phyloP scores from a whole-genome alignment of 129 eudicot species.

The Deinandra increscens region DNA sequence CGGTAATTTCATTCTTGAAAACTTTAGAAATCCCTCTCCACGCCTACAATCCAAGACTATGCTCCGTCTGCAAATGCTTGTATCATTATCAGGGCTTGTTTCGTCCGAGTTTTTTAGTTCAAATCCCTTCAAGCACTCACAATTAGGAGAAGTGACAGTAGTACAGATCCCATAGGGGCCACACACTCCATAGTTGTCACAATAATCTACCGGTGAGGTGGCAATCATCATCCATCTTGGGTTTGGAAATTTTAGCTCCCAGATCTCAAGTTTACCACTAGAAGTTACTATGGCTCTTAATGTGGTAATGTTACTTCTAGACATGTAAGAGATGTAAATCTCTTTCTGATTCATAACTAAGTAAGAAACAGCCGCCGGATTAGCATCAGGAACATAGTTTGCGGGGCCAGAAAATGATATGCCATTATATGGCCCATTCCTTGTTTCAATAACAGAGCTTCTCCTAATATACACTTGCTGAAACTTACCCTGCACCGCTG shows the following conservation, averaged over 20 bases:
- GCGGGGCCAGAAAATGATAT: conserved; percentile 1
- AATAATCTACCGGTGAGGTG: conserved; percentile 8
- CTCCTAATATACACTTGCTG: not conserved
- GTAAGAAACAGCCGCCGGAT: not conserved
- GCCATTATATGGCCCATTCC: conserved; percentile 22
- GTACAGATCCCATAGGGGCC: conserved; percentile 33
- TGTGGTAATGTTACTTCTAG: not conserved
- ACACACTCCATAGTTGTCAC: conserved; percentile 27
- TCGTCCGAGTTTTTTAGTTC: conserved; percentile 18
- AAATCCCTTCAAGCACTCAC: conserved; percentile 37
- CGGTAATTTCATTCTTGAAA: conserved; percentile 26
- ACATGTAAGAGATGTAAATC: not conserved
- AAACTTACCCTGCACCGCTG: conserved; percentile 9
- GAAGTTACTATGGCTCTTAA: conserved; percentile 14
- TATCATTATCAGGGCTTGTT: conserved; percentile 20
- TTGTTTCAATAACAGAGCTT: conserved; percentile 8
- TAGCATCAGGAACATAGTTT: not conserved
- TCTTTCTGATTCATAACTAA: conserved; percentile 10
- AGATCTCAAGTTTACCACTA: conserved; percentile 13
- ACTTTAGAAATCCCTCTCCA: conserved; percentile 30
- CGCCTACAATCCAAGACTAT: conserved; percentile 26
- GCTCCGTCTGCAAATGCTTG: conserved; percentile 26
- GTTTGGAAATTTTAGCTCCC: conserved; percentile 1
- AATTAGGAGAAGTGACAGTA: conserved; percentile 8
- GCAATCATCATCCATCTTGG: not conserved